Percentiles rank a stretch among this genome's conserved stretches.
These are phyloP conservation scores for Amaranthus palmeri DNA, from an alignment of 148 eudicot genomes.

Conservation along the genomic window DNA sequence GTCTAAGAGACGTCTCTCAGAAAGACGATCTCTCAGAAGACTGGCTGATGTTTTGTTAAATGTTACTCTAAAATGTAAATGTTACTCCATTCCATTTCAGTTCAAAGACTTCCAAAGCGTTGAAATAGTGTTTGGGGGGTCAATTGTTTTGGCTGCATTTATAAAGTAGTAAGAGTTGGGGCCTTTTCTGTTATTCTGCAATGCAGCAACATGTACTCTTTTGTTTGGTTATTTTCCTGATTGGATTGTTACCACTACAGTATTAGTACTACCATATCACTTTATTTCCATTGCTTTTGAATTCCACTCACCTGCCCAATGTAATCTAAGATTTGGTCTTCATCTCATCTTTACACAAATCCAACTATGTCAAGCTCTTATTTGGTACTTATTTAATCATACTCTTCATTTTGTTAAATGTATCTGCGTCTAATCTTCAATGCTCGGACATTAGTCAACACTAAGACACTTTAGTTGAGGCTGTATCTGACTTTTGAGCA, in stretches of 20 bases:
- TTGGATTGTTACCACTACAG: slow-evolving; percentile 7
- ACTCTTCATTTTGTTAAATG: neutral
- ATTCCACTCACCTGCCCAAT: slow-evolving; percentile 3
- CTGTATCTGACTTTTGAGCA: no score
- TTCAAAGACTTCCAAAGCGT: neutral
- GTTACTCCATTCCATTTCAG: neutral
- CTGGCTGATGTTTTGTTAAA: no score
- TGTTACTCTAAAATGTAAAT: neutral
- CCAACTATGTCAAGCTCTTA: neutral
- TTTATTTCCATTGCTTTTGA: neutral
- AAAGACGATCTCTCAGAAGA: no score
- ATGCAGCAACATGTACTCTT: neutral
- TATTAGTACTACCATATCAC: neutral
- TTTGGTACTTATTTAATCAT: neutral
- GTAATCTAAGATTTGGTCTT: slow-evolving; percentile 5
- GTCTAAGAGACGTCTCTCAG: no score
- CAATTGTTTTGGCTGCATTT: slow-evolving; percentile 1
- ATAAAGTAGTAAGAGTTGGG: neutral
- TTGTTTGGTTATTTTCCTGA: slow-evolving; percentile 3
- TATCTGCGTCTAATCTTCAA: neutral
- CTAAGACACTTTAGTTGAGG: neutral
- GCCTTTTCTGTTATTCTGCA: neutral
- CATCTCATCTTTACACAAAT: neutral
- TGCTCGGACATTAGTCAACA: neutral
- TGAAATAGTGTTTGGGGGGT: neutral